Base-by-base conservation (phyloP, 768 basidiomycete species). In the Lactarius quietus region DNA sequence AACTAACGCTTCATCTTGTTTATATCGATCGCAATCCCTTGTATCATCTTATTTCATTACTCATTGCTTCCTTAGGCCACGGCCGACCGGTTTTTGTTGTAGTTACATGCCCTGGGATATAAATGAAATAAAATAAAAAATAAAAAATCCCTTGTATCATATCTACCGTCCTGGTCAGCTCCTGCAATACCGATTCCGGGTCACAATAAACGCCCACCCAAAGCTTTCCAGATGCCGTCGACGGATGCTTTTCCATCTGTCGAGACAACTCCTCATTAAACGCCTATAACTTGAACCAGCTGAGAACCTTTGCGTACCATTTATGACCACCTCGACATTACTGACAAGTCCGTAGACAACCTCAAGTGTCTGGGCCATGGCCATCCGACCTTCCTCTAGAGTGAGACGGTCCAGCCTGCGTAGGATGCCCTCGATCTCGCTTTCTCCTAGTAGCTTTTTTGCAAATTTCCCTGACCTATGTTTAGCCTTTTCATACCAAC, bases 1-100 rank as follows among this genome's bases (percentile, higher is more conserved):
- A 38, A 45, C 57, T 23, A 14, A 64, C 63, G 63, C 33, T 59
- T 52, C 17, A 36, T 59, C 9, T 43, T 43, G 12, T 58, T 58
- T 6, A 64, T 8, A 23, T 59, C 51, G 1, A 39, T 36, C 23
- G 58, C 28, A 12, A 57, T 20, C 20, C 10, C 12, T 6, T 57
- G n/a, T n/a, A n/a, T n/a, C n/a, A n/a, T n/a, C n/a, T n/a, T n/a
- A n/a, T n/a, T n/a, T n/a, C n/a, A n/a, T n/a, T n/a, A n/a, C n/a
- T n/a, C n/a, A n/a, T n/a, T n/a, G n/a, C n/a, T n/a, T n/a, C n/a
- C n/a, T n/a, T n/a, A n/a, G n/a, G n/a, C n/a, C n/a, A n/a, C n/a
- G n/a, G n/a, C n/a, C n/a, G n/a, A n/a, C n/a, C n/a, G n/a, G n/a
- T n/a, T n/a, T n/a, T n/a, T n/a, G n/a, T n/a, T n/a, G n/a, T n/a